These are phyloP conservation scores for Quercus glauca DNA, from an alignment of 306 rosid species.

Conservation along the genomic window DNA sequence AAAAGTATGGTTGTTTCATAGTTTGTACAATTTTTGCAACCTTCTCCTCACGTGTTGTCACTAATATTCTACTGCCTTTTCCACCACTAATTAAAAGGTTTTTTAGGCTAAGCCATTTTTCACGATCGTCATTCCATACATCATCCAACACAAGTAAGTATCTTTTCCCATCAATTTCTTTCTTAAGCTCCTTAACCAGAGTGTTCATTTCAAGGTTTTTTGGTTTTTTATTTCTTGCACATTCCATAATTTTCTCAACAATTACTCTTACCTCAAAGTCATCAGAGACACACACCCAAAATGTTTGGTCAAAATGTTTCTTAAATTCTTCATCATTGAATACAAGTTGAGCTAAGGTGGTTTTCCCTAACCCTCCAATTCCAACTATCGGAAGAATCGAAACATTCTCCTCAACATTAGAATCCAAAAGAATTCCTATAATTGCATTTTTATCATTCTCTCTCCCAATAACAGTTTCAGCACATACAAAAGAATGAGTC, in stretches of 20 bases:
- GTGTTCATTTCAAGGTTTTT: neutral
- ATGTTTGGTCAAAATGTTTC: neutral
- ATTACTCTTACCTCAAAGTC: neutral
- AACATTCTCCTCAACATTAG: neutral
- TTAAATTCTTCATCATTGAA: neutral
- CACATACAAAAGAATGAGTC: neutral
- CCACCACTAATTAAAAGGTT: neutral
- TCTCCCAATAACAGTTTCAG: neutral
- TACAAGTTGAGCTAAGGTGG: slow-evolving; percentile 6
- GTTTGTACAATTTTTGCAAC: neutral
- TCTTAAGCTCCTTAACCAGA: neutral
- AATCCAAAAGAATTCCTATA: neutral
- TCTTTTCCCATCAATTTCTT: neutral
- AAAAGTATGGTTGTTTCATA: too few species aligned
- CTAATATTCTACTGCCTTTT: slow-evolving; percentile 1
- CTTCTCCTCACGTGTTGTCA: neutral
- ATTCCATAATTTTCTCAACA: neutral
- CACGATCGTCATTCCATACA: neutral
- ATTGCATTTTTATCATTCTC: slow-evolving; percentile 8
- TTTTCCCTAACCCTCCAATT: slow-evolving; percentile 18
- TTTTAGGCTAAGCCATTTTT: neutral
- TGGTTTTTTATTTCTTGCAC: too few species aligned
- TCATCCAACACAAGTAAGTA: slow-evolving; percentile 5
- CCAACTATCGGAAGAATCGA: slow-evolving; percentile 13
- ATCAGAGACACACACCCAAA: neutral